Conservation (phyloP, 495 filamentous ascomycete species). For the Daldinia bambusicola region DNA sequence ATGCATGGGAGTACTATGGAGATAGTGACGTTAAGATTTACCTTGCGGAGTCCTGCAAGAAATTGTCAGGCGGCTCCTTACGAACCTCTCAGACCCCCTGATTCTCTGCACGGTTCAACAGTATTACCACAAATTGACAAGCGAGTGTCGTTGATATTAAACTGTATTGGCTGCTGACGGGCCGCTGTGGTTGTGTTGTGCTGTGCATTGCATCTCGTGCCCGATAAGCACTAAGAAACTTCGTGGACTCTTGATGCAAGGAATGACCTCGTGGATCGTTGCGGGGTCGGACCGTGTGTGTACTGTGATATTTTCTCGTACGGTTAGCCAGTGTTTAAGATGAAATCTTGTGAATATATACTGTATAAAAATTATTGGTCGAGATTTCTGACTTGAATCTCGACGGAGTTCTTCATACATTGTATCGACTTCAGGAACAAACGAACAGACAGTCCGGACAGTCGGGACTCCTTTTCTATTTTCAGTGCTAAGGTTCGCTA, state of each 20-base stretch:
- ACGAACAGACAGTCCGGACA: no score
- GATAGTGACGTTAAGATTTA: constrained; percentile 17
- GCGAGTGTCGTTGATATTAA: constrained; percentile 20
- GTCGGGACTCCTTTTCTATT: background rate
- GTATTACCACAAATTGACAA: constrained; percentile 12
- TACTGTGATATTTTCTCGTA: background rate
- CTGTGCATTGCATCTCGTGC: constrained; percentile 37
- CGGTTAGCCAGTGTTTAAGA: no score
- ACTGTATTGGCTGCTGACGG: constrained; percentile 21
- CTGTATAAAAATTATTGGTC: background rate
- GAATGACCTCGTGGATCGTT: constrained; percentile 32
- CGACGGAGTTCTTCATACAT: no score
- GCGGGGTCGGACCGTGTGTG: constrained; percentile 28
- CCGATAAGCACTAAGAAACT: constrained; percentile 37
- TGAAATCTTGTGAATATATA: no score
- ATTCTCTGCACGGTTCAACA: constrained; percentile 22
- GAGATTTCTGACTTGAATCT: background rate
- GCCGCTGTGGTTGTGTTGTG: constrained; percentile 17
- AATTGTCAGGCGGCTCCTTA: constrained; percentile 29
- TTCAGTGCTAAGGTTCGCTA: background rate
- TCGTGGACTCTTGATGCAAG: constrained; percentile 29
- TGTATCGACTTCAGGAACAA: no score
- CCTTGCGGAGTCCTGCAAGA: constrained; percentile 42
- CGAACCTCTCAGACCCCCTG: constrained; percentile 24
- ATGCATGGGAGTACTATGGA: background rate